A percentile compares a stretch with the other conserved stretches of the same genome.
These are phyloP conservation scores for Camellia sinensis DNA, from an alignment of 148 eudicot species.

Conservation along the genomic window DNA sequence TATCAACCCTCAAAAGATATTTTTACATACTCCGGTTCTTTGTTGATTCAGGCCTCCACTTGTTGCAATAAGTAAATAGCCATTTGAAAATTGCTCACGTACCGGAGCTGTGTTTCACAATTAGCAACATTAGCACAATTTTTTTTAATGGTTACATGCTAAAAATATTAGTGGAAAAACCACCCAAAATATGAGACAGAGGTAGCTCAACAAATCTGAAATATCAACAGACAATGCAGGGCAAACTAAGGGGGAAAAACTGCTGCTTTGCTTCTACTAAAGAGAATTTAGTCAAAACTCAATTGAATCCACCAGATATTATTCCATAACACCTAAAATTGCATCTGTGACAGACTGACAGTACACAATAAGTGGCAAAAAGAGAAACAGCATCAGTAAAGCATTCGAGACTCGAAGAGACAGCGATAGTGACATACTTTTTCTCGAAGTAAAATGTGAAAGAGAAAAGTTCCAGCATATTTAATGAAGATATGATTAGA, in stretches of 20 bases:
- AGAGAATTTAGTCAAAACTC: background rate
- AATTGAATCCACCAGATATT: background rate
- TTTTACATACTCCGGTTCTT: conserved; percentile 74
- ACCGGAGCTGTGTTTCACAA: conserved; percentile 54
- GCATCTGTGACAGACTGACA: too few relatives aligned
- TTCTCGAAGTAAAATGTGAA: background rate
- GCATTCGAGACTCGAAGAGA: background rate
- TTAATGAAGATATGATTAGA: background rate
- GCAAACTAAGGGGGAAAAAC: background rate
- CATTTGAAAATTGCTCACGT: conserved; percentile 59
- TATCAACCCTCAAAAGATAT: background rate
- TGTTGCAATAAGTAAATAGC: conserved; percentile 79
- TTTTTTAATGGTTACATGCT: background rate
- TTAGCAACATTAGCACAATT: conserved; percentile 7
- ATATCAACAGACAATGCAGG: background rate
- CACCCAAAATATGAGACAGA: background rate
- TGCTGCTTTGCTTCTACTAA: too few relatives aligned
- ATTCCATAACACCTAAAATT: background rate
- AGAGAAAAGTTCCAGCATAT: background rate
- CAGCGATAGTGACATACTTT: background rate
- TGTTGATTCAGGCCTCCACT: conserved; percentile 94
- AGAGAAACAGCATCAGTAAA: background rate
- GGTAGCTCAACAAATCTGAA: background rate
- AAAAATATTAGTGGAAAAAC: background rate
- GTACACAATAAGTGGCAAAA: too few relatives aligned